A percentile compares a stretch with the other conserved stretches of the same genome.
These are phyloP conservation scores for Sistotremastrum niveocremeum DNA, from an alignment of 768 basidiomycete species.

Conservation along the genomic window DNA sequence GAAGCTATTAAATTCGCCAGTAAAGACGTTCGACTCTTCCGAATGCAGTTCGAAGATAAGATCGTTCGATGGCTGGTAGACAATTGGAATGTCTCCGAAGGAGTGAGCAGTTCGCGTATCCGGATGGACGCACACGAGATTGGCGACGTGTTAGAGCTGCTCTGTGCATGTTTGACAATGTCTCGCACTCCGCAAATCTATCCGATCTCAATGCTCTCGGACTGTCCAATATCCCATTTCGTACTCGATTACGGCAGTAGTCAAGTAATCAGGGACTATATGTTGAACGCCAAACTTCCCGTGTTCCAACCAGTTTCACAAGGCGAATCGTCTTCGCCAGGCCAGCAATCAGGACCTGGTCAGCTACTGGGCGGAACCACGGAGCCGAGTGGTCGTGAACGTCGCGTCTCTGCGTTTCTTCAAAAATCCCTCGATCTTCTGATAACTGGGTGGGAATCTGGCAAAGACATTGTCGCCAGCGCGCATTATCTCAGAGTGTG, in stretches of 20 bases:
- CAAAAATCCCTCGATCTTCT: constrained; percentile 46
- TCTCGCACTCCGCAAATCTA: constrained; percentile 29
- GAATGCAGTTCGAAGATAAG: constrained; percentile 79
- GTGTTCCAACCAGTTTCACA: constrained; percentile 13
- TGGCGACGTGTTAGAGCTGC: constrained; percentile 46
- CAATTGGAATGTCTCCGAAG: constrained; percentile 42
- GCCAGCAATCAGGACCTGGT: constrained; percentile 20
- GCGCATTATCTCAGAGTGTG: constrained; percentile 53
- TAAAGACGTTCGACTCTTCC: constrained; percentile 72
- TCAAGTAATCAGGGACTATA: constrained; percentile 51
- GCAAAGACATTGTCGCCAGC: constrained; percentile 18
- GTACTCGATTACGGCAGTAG: constrained; percentile 46
- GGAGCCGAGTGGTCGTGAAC: constrained; percentile 41
- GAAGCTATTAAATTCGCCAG: constrained; percentile 56
- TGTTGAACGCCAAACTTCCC: constrained; percentile 54
- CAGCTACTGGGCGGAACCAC: background rate
- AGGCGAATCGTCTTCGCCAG: constrained; percentile 4
- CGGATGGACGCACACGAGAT: constrained; percentile 40
- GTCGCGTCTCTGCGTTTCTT: constrained; percentile 48
- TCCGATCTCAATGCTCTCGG: constrained; percentile 43
- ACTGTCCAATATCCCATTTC: constrained; percentile 48
- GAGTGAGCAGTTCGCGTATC: constrained; percentile 23
- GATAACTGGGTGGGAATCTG: constrained; percentile 31
- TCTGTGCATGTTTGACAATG: constrained; percentile 40
- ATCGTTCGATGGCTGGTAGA: constrained; percentile 71